Evolutionary conservation across 768 basidiomycete genomes (phyloP), one percentile per base, ranked within the genome.

Genomic region (Calocybe cyanea): DNA sequence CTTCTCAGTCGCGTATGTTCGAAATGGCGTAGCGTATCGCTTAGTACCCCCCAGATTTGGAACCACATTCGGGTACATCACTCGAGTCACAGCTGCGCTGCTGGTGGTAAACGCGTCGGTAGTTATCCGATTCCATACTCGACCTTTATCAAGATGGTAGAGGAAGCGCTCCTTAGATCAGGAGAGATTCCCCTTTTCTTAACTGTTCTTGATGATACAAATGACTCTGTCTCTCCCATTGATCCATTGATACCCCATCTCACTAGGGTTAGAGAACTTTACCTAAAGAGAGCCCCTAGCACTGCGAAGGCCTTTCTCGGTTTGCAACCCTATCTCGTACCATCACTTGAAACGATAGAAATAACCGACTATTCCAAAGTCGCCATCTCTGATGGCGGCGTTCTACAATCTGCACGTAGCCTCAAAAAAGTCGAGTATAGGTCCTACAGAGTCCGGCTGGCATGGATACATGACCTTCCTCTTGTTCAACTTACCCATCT

Each of bases 1-100:
- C 31, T 31, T 13, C 21, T 50, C 3, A 38, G 43, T 9, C 31
- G 21, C 3, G 44, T 50, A 10, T 50, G 43, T 17, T 33, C 33
- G 5, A 50, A 45, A 45, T 50, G 49, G 49, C 31, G 43, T 14
- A 24, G 38, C 4, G 20, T 50, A 7, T 45, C 43, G 19, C 33
- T 45, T 13, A 18, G 9, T 15, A 45, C 43, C 6, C 44, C 43
- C n/a, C 19, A 45, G 21, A 20, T 50, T 10, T 50, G 49, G 49
- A 50, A 24, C 11, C 24, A 17, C 9, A 45, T 50, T 24, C 18
- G 41, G 7, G 19, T 45, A 20, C n/a, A 39, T 25, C 24, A 35
- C 14, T 35, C 24, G 8, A 11, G 17, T 8, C 38, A 37, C 32
- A 18, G n/a, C 20, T 20, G n/a, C 13, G 33, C 15, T 13, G 18